Base-by-base conservation (phyloP, 2,329 filamentous ascomycete species). In the Helotiales sp. region DNA sequence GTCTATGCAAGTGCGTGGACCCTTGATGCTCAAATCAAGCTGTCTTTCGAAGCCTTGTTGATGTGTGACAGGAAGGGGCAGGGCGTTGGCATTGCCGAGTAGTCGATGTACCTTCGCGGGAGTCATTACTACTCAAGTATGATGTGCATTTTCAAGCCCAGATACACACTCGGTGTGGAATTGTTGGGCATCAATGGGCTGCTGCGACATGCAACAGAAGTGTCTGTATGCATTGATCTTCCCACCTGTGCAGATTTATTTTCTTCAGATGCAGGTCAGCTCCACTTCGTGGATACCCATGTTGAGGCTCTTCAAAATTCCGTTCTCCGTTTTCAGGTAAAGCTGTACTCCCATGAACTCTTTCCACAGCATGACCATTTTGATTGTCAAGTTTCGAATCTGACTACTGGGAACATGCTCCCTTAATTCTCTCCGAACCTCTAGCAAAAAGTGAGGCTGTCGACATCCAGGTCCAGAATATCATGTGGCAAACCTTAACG, bases 121-220 rank as follows among this genome's bases (percentile, higher is more conserved):
- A n/a, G n/a, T n/a, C n/a, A n/a, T n/a, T n/a, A n/a, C n/a, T n/a
- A n/a, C n/a, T n/a, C 46, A 19, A 48, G 27, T 15, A 15, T 27
- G 44, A 19, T 33, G 15, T 48, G 46, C n/a, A 15, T 30, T 25
- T 30, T 25, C 46, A 48, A n/a, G 10, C 25, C 29, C 19, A 29
- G 25, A 17, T 13, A 27, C 25, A 48, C 13, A 30, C 46, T 48
- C 27, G 46, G 25, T n/a, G 15, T 10, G 9, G 29, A 24, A 19
- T 48, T 25, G 25, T 48, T 48, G 46, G 46, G 46, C 46, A 29
- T 2, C 46, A 48, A 48, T 48, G 46, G 25, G 17, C 29, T 48
- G 25, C 15, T 30, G 29, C 46, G 46, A 48, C 25, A 15, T 48
- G 46, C 46, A 48, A 48, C 46, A 48, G 2, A 48, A 30, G 4